Evolutionary conservation across 768 basidiomycete genomes (phyloP).

Genomic region (Clavaria fumosa): DNA sequence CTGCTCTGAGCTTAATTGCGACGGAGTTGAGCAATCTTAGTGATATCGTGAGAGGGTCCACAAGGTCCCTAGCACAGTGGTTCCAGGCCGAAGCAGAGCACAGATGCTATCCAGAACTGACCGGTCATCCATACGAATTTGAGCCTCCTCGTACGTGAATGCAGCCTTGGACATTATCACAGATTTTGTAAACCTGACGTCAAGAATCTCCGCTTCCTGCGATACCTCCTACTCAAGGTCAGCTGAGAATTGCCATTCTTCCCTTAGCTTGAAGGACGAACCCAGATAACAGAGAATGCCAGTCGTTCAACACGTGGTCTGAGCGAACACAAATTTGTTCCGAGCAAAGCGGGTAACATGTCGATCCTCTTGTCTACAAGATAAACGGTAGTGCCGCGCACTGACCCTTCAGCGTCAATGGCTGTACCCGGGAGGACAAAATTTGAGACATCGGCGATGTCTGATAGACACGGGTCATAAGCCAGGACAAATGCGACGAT

Average conservation of each 20-base stretch:
- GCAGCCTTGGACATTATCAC: slow-evolving; percentile 94
- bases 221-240: slow-evolving; percentile 57
- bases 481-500: not conserved
- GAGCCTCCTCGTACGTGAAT: slow-evolving; percentile 95
- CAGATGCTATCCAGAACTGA: slow-evolving; percentile 21
- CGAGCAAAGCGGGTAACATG: slow-evolving; percentile 88
- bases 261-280: slow-evolving; percentile 17
- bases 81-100: not conserved
- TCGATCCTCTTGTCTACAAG: slow-evolving; percentile 97
- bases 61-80: slow-evolving; percentile 34
- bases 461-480: slow-evolving; percentile 23
- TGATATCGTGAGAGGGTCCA: slow-evolving; percentile 70
- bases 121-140: slow-evolving; percentile 86
- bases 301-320: slow-evolving; percentile 85
- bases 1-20: slow-evolving; percentile 70
- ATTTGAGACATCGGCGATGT: slow-evolving; percentile 96
- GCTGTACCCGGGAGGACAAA: slow-evolving; percentile 88
- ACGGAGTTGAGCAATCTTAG: slow-evolving; percentile 82
- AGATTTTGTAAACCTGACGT: slow-evolving; percentile 85
- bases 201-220: slow-evolving; percentile 76
- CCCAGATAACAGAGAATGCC: slow-evolving; percentile 95
- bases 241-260: not conserved
- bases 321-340: slow-evolving; percentile 91
- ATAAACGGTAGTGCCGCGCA: slow-evolving; percentile 93
- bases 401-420: slow-evolving; percentile 94